A percentile compares a stretch with the other conserved stretches of the same genome.
These are phyloP conservation scores for Colletotrichum cereale DNA, from an alignment of 2,329 filamentous ascomycete genomes.

Conservation along the genomic window DNA sequence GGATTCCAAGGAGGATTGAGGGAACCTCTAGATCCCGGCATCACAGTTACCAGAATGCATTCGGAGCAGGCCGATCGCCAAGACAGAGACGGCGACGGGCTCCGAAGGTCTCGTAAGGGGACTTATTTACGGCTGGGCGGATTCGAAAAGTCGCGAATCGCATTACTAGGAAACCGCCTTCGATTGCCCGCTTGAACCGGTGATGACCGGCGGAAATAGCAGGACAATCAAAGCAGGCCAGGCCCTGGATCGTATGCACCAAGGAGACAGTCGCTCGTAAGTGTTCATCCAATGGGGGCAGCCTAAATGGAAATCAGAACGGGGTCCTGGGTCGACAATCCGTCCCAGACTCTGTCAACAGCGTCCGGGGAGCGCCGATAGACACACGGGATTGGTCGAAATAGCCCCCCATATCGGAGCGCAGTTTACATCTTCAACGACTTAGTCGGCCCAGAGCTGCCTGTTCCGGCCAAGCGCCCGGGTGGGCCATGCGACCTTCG, in stretches of 20 bases:
- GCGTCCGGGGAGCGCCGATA: conserved; percentile 32
- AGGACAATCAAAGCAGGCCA: conserved; percentile 2
- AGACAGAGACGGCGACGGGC: too few species aligned
- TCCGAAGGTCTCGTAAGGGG: not conserved
- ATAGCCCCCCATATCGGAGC: not conserved
- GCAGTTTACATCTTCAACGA: conserved; percentile 29
- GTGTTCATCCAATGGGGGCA: conserved; percentile 25
- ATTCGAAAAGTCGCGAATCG: not conserved
- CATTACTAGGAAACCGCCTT: not conserved
- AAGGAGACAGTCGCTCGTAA: not conserved
- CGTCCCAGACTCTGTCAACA: conserved; percentile 5
- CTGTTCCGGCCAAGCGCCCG: conserved; percentile 33
- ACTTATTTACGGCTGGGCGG: not conserved
- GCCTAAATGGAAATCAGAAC: conserved; percentile 3
- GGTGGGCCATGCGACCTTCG: conserved; percentile 23
- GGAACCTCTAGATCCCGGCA: not conserved
- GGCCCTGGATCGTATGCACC: not conserved
- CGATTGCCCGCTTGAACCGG: conserved; percentile 5
- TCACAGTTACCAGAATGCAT: not conserved
- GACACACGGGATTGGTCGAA: conserved; percentile 8
- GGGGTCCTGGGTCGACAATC: conserved; percentile 20
- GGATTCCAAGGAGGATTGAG: conserved; percentile 35
- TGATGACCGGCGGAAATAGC: conserved; percentile 22
- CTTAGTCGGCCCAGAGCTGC: conserved; percentile 26
- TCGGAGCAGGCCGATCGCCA: not conserved